Percentiles rank a stretch among this genome's conserved stretches.
Conservation (phyloP, 2,329 filamentous ascomycete genomes). For the Ophiocordyceps robertsii region DNA sequence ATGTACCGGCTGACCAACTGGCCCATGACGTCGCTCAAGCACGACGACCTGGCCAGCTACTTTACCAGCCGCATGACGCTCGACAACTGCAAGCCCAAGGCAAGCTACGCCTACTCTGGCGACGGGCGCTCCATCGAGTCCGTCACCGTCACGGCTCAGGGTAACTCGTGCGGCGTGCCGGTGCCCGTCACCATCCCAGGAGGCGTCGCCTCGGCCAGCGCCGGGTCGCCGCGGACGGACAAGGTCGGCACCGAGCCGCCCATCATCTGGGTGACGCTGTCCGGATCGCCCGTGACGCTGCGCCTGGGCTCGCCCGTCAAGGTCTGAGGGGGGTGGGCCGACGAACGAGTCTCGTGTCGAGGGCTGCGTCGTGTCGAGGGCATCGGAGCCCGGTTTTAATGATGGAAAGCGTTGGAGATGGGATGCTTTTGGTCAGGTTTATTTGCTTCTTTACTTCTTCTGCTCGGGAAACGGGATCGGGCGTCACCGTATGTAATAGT, state of each 20-base stretch:
- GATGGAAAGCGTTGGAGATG: too few relatives aligned
- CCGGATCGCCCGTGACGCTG: conserved; percentile 29
- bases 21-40: conserved; percentile 11
- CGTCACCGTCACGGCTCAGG: conserved; percentile 33
- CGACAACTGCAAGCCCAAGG: conserved; percentile 34
- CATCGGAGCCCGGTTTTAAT: too few relatives aligned
- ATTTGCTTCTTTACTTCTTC: too few relatives aligned
- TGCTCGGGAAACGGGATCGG: too few relatives aligned
- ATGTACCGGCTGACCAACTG: conserved; percentile 30
- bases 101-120: conserved; percentile 29
- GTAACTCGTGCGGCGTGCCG: conserved; percentile 34
- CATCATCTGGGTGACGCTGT: conserved; percentile 34
- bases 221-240: conserved; percentile 29
- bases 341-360: too few relatives aligned
- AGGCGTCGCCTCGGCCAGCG: conserved; percentile 23
- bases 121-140: conserved; percentile 30
- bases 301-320: conserved; percentile 7
- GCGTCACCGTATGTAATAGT: too few relatives aligned
- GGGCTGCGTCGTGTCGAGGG: too few relatives aligned
- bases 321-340: not conserved
- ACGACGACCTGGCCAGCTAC: conserved; percentile 32
- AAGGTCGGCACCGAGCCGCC: conserved; percentile 39
- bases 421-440: not conserved
- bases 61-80: conserved; percentile 40
- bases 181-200: conserved; percentile 42